Evolutionary conservation across 2,329 filamentous ascomycete species (phyloP).

Genomic region (Ophiostoma sp.): DNA sequence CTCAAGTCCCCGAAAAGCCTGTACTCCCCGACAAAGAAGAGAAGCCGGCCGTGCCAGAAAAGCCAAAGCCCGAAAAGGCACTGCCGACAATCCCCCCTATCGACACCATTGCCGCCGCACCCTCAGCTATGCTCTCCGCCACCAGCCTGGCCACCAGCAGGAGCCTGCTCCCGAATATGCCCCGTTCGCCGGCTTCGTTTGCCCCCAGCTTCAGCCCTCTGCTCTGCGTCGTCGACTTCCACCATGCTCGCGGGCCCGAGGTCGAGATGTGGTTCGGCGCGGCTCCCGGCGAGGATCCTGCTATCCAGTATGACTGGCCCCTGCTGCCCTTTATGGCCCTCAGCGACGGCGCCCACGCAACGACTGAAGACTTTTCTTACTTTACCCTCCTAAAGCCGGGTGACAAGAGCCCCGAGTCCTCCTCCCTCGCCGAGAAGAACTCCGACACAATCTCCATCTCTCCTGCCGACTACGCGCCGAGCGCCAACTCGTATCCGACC

Average conservation of each 20-base stretch:
- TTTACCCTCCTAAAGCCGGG: slow-evolving; percentile 77
- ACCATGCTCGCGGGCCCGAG: slow-evolving; percentile 83
- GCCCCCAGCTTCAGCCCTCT: slow-evolving; percentile 53
- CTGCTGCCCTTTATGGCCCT: slow-evolving; percentile 94
- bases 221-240: slow-evolving; percentile 76
- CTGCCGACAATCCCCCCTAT: slow-evolving; percentile 17
- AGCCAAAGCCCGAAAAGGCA: slow-evolving; percentile 13
- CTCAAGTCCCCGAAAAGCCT: not conserved
- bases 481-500: slow-evolving; percentile 38
- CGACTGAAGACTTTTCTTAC: slow-evolving; percentile 95
- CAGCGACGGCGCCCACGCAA: slow-evolving; percentile 92
- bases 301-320: slow-evolving; percentile 79
- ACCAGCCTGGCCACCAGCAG: slow-evolving; percentile 4
- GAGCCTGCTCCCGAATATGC: not conserved
- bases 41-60: not conserved
- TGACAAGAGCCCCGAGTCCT: slow-evolving; percentile 35
- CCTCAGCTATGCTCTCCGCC: not conserved
- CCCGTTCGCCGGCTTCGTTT: slow-evolving; percentile 19
- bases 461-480: not conserved
- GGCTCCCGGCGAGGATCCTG: slow-evolving; percentile 69
- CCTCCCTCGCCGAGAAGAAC: not conserved
- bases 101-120: slow-evolving; percentile 16
- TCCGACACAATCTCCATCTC: not conserved
- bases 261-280: slow-evolving; percentile 84
- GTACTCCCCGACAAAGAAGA: not conserved